These are phyloP conservation scores for Cryphonectria nitschkei DNA, from an alignment of 2,329 filamentous ascomycete species.

Conservation along the genomic window DNA sequence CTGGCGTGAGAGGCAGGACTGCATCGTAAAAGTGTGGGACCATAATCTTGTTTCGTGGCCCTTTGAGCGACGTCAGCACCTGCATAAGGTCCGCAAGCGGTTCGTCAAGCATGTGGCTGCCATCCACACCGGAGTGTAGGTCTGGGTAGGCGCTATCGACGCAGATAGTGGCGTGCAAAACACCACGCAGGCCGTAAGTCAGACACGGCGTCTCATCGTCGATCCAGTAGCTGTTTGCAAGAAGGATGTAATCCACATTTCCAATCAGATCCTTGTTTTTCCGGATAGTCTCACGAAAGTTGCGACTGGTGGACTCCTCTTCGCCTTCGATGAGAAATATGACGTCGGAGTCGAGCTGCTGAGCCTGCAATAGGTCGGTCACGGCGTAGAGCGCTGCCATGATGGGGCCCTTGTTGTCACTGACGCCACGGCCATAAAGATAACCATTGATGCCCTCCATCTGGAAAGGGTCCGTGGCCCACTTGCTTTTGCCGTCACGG, in stretches of 20 bases:
- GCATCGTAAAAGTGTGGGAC: conserved; percentile 89
- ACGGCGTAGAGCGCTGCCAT: conserved; percentile 93
- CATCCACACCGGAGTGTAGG: conserved; percentile 95
- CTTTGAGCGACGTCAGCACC: conserved; percentile 81
- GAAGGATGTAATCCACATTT: conserved; percentile 87
- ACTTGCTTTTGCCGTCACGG: conserved; percentile 72
- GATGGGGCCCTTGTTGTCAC: conserved; percentile 96
- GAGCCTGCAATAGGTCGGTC: conserved; percentile 83
- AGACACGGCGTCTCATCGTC: conserved; percentile 94
- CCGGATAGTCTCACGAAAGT: conserved; percentile 82
- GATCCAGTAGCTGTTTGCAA: conserved; percentile 98
- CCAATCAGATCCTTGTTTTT: conserved; percentile 85
- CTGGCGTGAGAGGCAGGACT: conserved; percentile 73
- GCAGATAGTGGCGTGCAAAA: conserved; percentile 89
- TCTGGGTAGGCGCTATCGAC: conserved; percentile 87
- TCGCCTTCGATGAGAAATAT: conserved; percentile 96
- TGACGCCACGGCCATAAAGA: conserved; percentile 92
- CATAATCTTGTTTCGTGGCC: conserved; percentile 76
- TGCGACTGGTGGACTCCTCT: conserved; percentile 90
- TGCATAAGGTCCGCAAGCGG: conserved; percentile 88
- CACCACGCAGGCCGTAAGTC: conserved; percentile 90
- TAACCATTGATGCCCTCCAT: conserved; percentile 89
- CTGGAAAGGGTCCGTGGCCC: conserved; percentile 87
- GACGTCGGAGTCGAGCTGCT: conserved; percentile 82
- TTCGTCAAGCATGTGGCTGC: conserved; percentile 86